Conservation (phyloP, 2,329 filamentous ascomycete species). For the Clonostachys byssicola region DNA sequence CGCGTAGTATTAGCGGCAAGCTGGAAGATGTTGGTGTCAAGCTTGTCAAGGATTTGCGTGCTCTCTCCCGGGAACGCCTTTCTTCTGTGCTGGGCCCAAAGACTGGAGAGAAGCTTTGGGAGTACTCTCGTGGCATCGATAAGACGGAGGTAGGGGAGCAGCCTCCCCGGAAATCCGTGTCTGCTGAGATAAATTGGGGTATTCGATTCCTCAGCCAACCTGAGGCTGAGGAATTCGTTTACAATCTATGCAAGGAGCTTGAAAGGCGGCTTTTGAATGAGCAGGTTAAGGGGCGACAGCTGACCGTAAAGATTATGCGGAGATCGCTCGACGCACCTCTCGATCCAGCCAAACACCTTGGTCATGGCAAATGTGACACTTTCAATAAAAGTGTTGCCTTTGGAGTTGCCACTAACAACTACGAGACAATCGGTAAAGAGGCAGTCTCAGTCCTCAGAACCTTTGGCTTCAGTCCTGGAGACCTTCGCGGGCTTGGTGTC, state of each 20-base stretch:
- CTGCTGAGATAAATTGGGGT: slow-evolving; percentile 97
- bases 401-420: slow-evolving; percentile 77
- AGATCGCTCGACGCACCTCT: slow-evolving; percentile 81
- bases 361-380: slow-evolving; percentile 90
- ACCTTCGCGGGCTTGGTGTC: slow-evolving; percentile 86
- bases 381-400: slow-evolving; percentile 86
- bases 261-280: slow-evolving; percentile 78
- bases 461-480: slow-evolving; percentile 82
- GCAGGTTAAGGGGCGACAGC: slow-evolving; percentile 77
- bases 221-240: slow-evolving; percentile 91
- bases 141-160: slow-evolving; percentile 81
- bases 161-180: slow-evolving; percentile 85
- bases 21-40: slow-evolving; percentile 83
- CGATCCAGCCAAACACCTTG: slow-evolving; percentile 88
- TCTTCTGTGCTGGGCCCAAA: slow-evolving; percentile 77
- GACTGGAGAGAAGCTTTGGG: slow-evolving; percentile 85
- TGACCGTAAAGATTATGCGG: slow-evolving; percentile 94
- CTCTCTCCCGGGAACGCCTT: slow-evolving; percentile 72
- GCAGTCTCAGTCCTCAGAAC: slow-evolving; percentile 79
- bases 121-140: slow-evolving; percentile 88
- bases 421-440: slow-evolving; percentile 71
- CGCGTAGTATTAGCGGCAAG: slow-evolving; percentile 81
- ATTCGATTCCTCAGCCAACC: slow-evolving; percentile 88
- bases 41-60: slow-evolving; percentile 77
- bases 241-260: slow-evolving; percentile 80